Base-by-base conservation (phyloP, 2,329 filamentous ascomycete genomes). In the Colletotrichum agaves region DNA sequence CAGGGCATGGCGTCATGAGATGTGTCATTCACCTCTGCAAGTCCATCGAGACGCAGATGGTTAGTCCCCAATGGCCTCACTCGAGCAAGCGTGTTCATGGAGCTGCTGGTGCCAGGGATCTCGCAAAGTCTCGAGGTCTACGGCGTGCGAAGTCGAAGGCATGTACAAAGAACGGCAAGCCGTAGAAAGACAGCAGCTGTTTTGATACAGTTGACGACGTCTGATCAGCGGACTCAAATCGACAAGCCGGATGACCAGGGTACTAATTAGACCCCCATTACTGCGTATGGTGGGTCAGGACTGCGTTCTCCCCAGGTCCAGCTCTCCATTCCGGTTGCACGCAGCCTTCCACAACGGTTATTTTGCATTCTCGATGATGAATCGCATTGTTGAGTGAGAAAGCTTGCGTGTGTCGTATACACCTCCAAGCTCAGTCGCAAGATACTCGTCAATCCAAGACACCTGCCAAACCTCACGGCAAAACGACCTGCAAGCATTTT, bases 201-300 rank as follows among this genome's bases (percentile, higher is more conserved):
- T 27, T 49, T 61, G 66, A 61, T 33, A 61, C 62, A 61, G 56
- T 66, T 50, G 21, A 66, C 37, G 49, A 66, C 41, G 66, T 69
- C 62, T 69, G 49, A 67, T 61, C 49, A 47, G 50, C 66, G 35
- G 49, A 56, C 61, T 37, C 62, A 61, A 61, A 57, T 67, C 49
- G 23, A 39, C 23, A 21, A 61, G 49, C 66, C 23, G 55, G 49
- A 19, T 41, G 50, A 60, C 43, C 44, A 49, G 61, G 43, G 60
- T 31, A 19, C 31, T 41, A 39, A 19, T 19, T 41, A 39, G 55
- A 33, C 17, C 33, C 43, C 55, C 46, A 19, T 53, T 8, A n/a
- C n/a, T n/a, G n/a, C n/a, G n/a, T n/a, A 39, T 31, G 33, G 61
- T 66, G 62, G 62, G 62, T 61, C 62, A 33, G 41, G 35, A 35